Evolutionary conservation across 805 yeast species (phyloP), one percentile per base, ranked within the genome.

Genomic region (Tetrapisispora pingtungensis): DNA sequence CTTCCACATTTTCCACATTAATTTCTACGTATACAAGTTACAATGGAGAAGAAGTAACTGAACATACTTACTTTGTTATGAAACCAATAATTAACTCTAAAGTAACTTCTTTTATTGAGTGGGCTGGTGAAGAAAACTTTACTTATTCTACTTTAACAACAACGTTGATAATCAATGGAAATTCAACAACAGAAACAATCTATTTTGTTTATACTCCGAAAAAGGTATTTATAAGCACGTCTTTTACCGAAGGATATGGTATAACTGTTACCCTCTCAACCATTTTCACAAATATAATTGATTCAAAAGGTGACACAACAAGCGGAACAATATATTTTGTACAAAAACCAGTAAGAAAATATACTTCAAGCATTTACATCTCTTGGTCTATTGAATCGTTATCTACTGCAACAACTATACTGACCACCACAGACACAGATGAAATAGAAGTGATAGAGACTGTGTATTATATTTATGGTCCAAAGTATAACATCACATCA

Each of bases 271-370:
- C 47, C 1, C 34, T 34, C 28, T 28, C 37, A 2, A 43, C 45
- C 26, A 38, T 27, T 17, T 15, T 20, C 15, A 33, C 36, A n/a
- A 31, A 33, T 2, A 10, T 28, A 18, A 44, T 43, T 19, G 47
- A 46, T 18, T 2, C 13, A 14, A 30, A 30, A 20, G 33, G 34
- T 10, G 10, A 26, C 15, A 32, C 20, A 8, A 36, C 45, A 5
- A 42, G 37, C 17, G 36, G 22, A 13, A 15, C 24, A 15, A 37
- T 48, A 12, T 50, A 48, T 31, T 48, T 38, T 33, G 52, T 48
- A 13, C 50, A 49, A 7, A 50, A 52, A 20, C 52, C 54, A n/a
- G 30, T 42, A 18, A 22, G 42, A 17, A 24, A n/a, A 12, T 26
- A 33, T 1, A 28, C 31, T 28, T 14, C 24, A 10, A 38, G 34